Conservation (phyloP, 352 stramenopile genomes). For the Achlya hypogyna region DNA sequence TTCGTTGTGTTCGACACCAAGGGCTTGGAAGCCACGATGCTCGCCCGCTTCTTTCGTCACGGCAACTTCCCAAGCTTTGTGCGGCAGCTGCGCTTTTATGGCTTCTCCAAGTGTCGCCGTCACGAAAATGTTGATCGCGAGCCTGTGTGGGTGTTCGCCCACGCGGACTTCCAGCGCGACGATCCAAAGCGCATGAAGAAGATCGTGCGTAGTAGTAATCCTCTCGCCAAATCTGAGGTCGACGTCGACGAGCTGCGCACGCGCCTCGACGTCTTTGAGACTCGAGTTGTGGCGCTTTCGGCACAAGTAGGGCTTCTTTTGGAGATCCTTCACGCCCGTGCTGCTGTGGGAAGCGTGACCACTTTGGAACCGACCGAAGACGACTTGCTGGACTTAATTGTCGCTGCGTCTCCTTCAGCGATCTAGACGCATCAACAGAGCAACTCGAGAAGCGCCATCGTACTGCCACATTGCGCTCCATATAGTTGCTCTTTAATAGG, state of each 20-base stretch:
- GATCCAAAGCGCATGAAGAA: slow-evolving; percentile 29
- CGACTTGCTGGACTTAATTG: too few species aligned
- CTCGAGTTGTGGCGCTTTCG: neutral
- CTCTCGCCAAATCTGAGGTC: neutral
- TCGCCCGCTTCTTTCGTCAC: slow-evolving; percentile 92
- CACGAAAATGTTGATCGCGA: slow-evolving; percentile 17
- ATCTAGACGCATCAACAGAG: too few species aligned
- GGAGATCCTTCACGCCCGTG: neutral
- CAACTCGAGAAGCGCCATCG: too few species aligned
- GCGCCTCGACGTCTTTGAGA: neutral
- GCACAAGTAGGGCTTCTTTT: neutral
- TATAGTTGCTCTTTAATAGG: too few species aligned
- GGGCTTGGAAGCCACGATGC: slow-evolving; percentile 84
- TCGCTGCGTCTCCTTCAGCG: too few species aligned
- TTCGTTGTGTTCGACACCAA: slow-evolving; percentile 88
- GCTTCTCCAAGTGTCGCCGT: slow-evolving; percentile 82
- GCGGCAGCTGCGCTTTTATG: slow-evolving; percentile 90
- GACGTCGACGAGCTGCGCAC: neutral
- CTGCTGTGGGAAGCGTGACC: too few species aligned
- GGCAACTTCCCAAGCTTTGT: slow-evolving; percentile 92
- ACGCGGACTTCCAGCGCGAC: slow-evolving; percentile 19
- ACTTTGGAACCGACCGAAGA: too few species aligned
- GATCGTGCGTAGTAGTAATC: neutral
- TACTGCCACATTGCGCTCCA: too few species aligned
- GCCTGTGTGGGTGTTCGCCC: slow-evolving; percentile 9